Percentiles rank a stretch among this genome's conserved stretches.
These are phyloP conservation scores for Carex parvula DNA, from an alignment of 176 grass and related monocot species.

Conservation along the genomic window DNA sequence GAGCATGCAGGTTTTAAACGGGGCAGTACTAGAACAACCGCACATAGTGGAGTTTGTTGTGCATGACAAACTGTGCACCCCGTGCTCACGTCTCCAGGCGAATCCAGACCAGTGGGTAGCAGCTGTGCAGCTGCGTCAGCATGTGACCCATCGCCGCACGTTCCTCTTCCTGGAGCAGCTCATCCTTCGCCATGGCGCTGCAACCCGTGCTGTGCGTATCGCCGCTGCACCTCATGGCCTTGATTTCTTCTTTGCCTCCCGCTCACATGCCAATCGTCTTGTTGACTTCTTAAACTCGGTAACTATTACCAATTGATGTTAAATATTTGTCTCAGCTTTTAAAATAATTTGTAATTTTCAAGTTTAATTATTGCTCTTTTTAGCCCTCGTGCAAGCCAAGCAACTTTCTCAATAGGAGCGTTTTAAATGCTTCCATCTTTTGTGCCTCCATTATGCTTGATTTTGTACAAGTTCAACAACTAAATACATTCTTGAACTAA, in stretches of 20 bases:
- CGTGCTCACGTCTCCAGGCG: conserved; percentile 53
- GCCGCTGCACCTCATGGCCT: conserved; percentile 42
- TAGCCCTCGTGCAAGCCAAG: background rate
- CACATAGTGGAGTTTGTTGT: conserved; percentile 69
- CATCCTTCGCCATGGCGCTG: conserved; percentile 73
- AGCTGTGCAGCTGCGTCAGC: conserved; percentile 77
- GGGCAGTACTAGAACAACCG: conserved; percentile 70
- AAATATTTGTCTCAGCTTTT: background rate
- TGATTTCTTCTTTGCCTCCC: conserved; percentile 77
- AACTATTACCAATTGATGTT: background rate
- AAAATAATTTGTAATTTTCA: background rate
- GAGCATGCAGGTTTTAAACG: conserved; percentile 28
- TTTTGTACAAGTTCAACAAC: background rate
- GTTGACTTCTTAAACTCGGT: conserved; percentile 71
- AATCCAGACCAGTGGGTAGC: conserved; percentile 83
- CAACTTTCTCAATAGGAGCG: background rate
- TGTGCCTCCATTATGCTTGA: background rate
- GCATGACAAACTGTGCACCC: conserved; percentile 69
- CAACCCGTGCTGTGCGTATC: conserved; percentile 56
- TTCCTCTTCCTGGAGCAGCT: conserved; percentile 92
- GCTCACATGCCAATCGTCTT: conserved; percentile 57
- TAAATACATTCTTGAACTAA: background rate
- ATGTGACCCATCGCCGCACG: conserved; percentile 68
- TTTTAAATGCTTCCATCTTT: background rate
- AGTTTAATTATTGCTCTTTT: background rate